phyloP scores from a whole-genome alignment of 305 asterid genomes.

The Fraxinus xanthoxyloides region DNA sequence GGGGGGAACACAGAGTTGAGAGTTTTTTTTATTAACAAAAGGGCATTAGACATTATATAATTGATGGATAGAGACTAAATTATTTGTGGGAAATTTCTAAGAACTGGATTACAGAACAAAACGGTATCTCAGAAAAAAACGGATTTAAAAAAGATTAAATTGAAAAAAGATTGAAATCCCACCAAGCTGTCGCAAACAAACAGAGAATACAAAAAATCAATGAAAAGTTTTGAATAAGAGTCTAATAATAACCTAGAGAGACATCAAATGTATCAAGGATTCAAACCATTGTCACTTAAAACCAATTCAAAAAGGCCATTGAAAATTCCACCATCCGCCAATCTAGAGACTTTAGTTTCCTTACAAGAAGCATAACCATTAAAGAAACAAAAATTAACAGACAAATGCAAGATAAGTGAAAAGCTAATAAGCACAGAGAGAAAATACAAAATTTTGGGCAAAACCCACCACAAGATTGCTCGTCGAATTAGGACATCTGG shows the following conservation, averaged over 20 bases:
- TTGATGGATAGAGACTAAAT: conserved; percentile 38
- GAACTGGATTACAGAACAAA: conserved; percentile 78
- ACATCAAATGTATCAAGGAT: background rate
- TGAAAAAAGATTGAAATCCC: conserved; percentile 18
- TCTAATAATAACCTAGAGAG: background rate
- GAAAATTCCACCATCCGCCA: conserved; percentile 35
- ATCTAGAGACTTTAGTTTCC: background rate
- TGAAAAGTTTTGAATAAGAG: background rate
- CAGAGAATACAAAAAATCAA: background rate
- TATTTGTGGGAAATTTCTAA: conserved; percentile 32
- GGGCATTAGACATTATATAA: conserved; percentile 43
- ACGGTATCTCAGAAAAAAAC: conserved; percentile 48
- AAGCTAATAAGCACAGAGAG: background rate
- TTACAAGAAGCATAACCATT: background rate
- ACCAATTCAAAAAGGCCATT: background rate
- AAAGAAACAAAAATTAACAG: background rate
- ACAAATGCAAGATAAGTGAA: conserved; percentile 26
- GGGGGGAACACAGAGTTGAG: conserved; percentile 34
- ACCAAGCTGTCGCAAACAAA: background rate
- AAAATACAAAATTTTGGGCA: conserved; percentile 21
- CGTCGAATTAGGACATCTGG: too few relatives aligned
- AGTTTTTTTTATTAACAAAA: conserved; percentile 44
- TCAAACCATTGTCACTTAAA: background rate
- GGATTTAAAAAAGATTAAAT: conserved; percentile 3
- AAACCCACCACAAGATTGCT: too few relatives aligned